Percentiles rank a stretch among this genome's conserved stretches.
phyloP scores from a whole-genome alignment of 495 filamentous ascomycete genomes.

The Aspergillus affinis region DNA sequence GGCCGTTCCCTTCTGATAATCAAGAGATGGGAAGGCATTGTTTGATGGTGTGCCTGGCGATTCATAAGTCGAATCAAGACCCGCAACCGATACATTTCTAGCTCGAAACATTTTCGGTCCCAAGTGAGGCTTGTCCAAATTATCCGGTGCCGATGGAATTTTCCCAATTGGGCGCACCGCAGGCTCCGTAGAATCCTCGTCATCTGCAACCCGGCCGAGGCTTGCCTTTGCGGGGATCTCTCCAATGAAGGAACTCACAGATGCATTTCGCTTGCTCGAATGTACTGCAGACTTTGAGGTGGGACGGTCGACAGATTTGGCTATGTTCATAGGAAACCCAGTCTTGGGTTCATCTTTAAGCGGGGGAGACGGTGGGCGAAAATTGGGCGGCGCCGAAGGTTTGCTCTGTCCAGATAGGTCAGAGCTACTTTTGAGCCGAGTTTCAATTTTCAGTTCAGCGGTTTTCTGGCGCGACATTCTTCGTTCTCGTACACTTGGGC shows the following conservation, averaged over 20 bases:
- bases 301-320: conserved; percentile 23
- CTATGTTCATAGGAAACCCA: conserved; percentile 21
- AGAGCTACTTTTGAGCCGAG: conserved; percentile 49
- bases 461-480: conserved; percentile 76
- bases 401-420: conserved; percentile 44
- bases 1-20: conserved; percentile 44
- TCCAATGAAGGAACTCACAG: conserved; percentile 33
- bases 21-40: conserved; percentile 60
- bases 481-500: conserved; percentile 68
- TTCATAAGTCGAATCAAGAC: conserved; percentile 62
- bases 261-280: conserved; percentile 31
- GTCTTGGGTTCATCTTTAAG: conserved; percentile 31
- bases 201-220: conserved; percentile 40
- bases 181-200: conserved; percentile 42
- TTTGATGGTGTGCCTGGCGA: conserved; percentile 76
- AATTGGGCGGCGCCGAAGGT: conserved; percentile 23
- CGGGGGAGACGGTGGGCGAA: conserved; percentile 27
- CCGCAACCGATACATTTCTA: conserved; percentile 73
- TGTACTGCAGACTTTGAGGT: conserved; percentile 22
- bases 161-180: conserved; percentile 48
- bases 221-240: conserved; percentile 27
- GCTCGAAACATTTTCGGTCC: conserved; percentile 69
- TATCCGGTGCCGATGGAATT: conserved; percentile 52
- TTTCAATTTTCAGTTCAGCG: conserved; percentile 90
- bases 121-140: conserved; percentile 75